These are phyloP conservation scores for Lantana camara DNA, from an alignment of 257 asterid genomes.

Conservation along the genomic window DNA sequence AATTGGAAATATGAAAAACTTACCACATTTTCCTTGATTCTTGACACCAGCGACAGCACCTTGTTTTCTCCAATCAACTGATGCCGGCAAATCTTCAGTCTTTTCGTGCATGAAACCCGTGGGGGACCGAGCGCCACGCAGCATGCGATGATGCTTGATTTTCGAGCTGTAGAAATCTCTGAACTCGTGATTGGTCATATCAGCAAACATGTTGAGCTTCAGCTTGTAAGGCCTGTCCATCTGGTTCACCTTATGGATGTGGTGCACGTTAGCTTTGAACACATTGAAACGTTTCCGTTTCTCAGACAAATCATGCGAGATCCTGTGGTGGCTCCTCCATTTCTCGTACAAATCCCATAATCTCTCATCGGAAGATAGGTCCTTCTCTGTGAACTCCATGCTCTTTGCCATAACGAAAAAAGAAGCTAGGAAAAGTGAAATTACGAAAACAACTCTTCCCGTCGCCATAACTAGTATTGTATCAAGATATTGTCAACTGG, in stretches of 20 bases:
- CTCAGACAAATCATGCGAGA: constrained; percentile 64
- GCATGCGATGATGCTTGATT: constrained; percentile 61
- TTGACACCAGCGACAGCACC: constrained; percentile 82
- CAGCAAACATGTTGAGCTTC: constrained; percentile 76
- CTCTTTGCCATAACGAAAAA: constrained; percentile 42
- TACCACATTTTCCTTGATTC: constrained; percentile 90
- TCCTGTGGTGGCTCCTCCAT: constrained; percentile 86
- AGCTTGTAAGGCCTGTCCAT: constrained; percentile 83
- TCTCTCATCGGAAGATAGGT: constrained; percentile 73
- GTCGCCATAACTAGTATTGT: constrained; percentile 34
- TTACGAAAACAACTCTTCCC: constrained; percentile 36
- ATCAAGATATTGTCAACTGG: constrained; percentile 9
- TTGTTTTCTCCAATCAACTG: constrained; percentile 82
- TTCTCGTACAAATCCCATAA: constrained; percentile 73
- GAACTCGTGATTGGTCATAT: constrained; percentile 79
- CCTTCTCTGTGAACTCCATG: constrained; percentile 76
- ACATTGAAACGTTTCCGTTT: constrained; percentile 77
- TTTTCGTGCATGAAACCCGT: constrained; percentile 62
- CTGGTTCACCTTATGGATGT: constrained; percentile 63
- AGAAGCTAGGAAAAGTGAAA: constrained; percentile 38
- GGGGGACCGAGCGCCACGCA: constrained; percentile 44
- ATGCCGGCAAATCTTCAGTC: constrained; percentile 49
- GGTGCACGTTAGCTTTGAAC: constrained; percentile 74
- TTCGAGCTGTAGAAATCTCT: constrained; percentile 61
- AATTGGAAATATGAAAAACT: constrained; percentile 9